Base-by-base conservation (phyloP, 345 rosid genomes). In the Salix suchowensis region DNA sequence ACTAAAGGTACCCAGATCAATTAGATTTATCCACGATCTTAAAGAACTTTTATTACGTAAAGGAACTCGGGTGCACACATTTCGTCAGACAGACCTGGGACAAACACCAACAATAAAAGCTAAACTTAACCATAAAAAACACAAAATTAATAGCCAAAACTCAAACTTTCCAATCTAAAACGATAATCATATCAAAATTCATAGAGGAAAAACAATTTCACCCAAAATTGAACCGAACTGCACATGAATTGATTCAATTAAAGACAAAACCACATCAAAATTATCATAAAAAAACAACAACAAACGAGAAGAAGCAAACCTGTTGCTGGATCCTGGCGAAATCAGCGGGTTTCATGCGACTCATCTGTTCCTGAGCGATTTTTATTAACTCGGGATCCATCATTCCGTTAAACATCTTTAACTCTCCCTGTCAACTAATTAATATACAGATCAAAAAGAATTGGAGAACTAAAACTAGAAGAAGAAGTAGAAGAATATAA, bases 331-430 rank as follows among this genome's bases (percentile, higher is more conserved):
- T 78, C 71, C 30, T 75, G 52, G 98, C 89, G 30, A 92, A 77
- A 64, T 96, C 98, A 76, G 82, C 92, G 5, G 99, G 92, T 0
- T 98, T 85, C 97, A 96, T 92, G 74, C 97, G 97, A 77, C 93
- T 91, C 89, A 96, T 89, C 87, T 96, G 99, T 55, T 96, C 99
- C 84, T 96, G 98, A 69, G 97, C 98, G 30, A 94, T 79, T 42
- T 83, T 88, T 46, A 94, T 84, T 89, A 96, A 73, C 75, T 92
- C 98, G 46, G 99, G 98, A 92, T 96, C 98, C 97, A 96, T 92
- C 92, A 85, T 83, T 67, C 97, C 95, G 88, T 88, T 84, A 76
- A 91, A 86, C 94, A 92, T 87, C 37, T 58, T 58, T 23, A 55
- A 55, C n/a, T 70, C 24, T 34, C 23, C 7, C 6, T 5, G 40